These are phyloP conservation scores for Candida pseudoviswanathii DNA, from an alignment of 1,139 yeast species.

Conservation along the genomic window DNA sequence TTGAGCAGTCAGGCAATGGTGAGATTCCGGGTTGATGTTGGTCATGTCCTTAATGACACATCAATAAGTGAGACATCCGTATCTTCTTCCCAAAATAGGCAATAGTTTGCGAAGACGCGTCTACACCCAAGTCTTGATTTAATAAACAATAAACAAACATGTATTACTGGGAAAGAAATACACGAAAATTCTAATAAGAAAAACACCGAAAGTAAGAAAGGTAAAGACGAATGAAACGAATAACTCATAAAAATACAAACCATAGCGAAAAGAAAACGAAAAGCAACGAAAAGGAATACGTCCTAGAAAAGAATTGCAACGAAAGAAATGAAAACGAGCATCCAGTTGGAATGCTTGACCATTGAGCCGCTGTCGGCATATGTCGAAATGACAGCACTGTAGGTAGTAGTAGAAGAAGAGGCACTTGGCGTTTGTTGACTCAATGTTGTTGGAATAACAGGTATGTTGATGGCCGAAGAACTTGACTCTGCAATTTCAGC, in stretches of 20 bases:
- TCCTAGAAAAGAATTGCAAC: background rate
- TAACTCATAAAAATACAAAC: background rate
- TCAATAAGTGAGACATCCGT: too few relatives aligned
- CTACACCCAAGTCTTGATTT: too few relatives aligned
- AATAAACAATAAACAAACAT: too few relatives aligned
- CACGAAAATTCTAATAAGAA: too few relatives aligned
- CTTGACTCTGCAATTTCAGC: too few relatives aligned
- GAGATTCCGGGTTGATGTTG: too few relatives aligned
- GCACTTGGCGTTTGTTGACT: slow-evolving; percentile 1
- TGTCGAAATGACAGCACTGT: background rate
- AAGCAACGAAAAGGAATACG: background rate
- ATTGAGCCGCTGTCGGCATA: slow-evolving; percentile 2
- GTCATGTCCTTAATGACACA: too few relatives aligned
- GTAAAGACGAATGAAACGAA: background rate
- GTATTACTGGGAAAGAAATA: too few relatives aligned
- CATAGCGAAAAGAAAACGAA: background rate
- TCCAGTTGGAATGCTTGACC: background rate
- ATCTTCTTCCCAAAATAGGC: too few relatives aligned
- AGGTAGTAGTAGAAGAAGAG: background rate
- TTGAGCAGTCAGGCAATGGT: too few relatives aligned
- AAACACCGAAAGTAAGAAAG: too few relatives aligned
- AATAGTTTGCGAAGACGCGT: too few relatives aligned
- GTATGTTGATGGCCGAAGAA: background rate
- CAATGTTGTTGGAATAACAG: background rate
- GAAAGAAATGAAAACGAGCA: background rate